Conservation (phyloP, 345 rosid genomes). For the Diplotaxis tenuifolia region DNA sequence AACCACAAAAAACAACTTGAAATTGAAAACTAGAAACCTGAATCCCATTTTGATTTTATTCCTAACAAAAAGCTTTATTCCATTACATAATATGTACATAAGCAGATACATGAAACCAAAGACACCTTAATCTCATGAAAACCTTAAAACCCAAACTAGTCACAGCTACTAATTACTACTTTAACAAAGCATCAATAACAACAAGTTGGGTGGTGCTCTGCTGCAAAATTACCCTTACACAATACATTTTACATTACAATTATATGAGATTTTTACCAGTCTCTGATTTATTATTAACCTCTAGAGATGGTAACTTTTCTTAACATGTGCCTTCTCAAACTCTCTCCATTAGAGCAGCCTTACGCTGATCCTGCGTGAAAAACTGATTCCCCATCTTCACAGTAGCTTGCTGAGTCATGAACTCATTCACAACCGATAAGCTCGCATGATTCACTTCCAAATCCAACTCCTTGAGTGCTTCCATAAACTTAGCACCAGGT, state of each 20-base stretch:
- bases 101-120: not conserved
- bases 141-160: not conserved
- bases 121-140: slow-evolving; percentile 1
- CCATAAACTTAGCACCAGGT: slow-evolving; percentile 93
- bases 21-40: slow-evolving; percentile 3
- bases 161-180: slow-evolving; percentile 14
- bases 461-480: slow-evolving; percentile 79
- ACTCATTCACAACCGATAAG: slow-evolving; percentile 84
- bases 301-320: not conserved
- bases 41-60: not conserved
- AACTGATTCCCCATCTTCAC: slow-evolving; percentile 89
- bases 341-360: slow-evolving; percentile 64
- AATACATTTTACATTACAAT: slow-evolving; percentile 19
- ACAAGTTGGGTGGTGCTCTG: slow-evolving; percentile 6
- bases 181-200: slow-evolving; percentile 4
- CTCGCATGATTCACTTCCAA: slow-evolving; percentile 94
- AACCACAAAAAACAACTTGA: slow-evolving; percentile 1
- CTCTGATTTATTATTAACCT: not conserved
- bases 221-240: slow-evolving; percentile 24
- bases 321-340: slow-evolving; percentile 41
- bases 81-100: slow-evolving; percentile 4
- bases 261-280: not conserved
- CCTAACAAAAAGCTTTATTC: slow-evolving; percentile 2
- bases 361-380: slow-evolving; percentile 89
- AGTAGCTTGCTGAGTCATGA: slow-evolving; percentile 98